These are phyloP conservation scores for Perkinsus chesapeaki DNA, from an alignment of 169 alveolate species.

Conservation along the genomic window DNA sequence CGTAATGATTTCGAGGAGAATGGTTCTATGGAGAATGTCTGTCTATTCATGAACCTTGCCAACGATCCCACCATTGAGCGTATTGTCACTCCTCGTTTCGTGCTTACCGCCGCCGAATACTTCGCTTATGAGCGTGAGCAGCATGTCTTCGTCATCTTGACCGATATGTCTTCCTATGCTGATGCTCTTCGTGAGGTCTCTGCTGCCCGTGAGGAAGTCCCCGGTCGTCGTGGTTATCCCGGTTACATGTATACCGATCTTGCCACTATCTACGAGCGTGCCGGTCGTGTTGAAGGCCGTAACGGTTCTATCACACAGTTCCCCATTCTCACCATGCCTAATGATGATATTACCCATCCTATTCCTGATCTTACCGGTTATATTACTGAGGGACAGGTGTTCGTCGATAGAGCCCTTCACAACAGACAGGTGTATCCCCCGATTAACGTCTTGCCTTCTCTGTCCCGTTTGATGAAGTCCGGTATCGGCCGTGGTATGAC, in stretches of 20 bases:
- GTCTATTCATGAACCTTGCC: conserved; percentile 96
- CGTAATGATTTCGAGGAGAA: conserved; percentile 98
- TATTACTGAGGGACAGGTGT: conserved; percentile 98
- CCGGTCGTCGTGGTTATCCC: conserved; percentile 99
- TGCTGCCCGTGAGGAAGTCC: conserved; percentile 99
- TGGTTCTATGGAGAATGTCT: conserved; percentile 99
- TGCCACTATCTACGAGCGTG: conserved; percentile 98
- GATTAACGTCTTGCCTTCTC: conserved; percentile 90
- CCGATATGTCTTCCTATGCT: conserved; percentile 99
- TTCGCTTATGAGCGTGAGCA: conserved; percentile 95
- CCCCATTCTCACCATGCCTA: conserved; percentile 99
- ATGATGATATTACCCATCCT: conserved; percentile 95
- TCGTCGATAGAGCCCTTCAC: conserved; percentile 95
- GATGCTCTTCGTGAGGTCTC: conserved; percentile 99
- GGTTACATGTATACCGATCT: conserved; percentile 99
- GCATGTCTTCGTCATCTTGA: conserved; percentile 96
- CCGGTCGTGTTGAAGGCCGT: conserved; percentile 98
- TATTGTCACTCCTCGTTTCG: conserved; percentile 85
- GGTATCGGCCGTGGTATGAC: conserved; percentile 99
- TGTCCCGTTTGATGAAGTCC: conserved; percentile 98
- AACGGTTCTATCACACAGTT: conserved; percentile 94
- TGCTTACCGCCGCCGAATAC: conserved; percentile 98
- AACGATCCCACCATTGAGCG: conserved; percentile 99
- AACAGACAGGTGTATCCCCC: conserved; percentile 91
- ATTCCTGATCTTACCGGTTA: conserved; percentile 94